A percentile compares a stretch with the other conserved stretches of the same genome.
Conservation (phyloP, 2,329 filamentous ascomycete genomes). For the Colletotrichum sojae region DNA sequence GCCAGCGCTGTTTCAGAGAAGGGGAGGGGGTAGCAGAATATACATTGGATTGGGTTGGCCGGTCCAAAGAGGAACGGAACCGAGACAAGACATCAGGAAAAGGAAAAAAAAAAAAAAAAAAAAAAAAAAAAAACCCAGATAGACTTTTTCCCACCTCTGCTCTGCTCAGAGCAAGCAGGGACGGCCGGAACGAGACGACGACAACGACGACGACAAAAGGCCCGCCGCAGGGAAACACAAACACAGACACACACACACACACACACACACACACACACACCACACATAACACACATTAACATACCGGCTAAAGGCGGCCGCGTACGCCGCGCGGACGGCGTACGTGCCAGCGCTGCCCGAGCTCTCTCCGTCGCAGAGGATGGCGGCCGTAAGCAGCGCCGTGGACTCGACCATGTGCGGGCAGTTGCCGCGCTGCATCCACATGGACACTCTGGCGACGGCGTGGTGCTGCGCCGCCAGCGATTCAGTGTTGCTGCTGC, state of each 20-base stretch:
- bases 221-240: slow-evolving; percentile 4
- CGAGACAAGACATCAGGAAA: slow-evolving; percentile 16
- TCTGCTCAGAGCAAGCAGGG: not conserved
- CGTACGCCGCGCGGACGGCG: slow-evolving; percentile 78
- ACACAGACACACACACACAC: not conserved
- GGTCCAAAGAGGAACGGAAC: not conserved
- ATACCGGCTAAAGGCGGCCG: slow-evolving; percentile 81
- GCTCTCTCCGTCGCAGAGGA: slow-evolving; percentile 72
- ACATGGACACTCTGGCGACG: slow-evolving; percentile 73
- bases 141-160: no score
- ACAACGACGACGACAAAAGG: no score
- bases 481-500: slow-evolving; percentile 38
- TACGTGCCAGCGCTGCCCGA: slow-evolving; percentile 64
- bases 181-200: no score
- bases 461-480: slow-evolving; percentile 58
- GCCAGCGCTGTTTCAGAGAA: slow-evolving; percentile 28
- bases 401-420: slow-evolving; percentile 87
- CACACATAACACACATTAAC: slow-evolving; percentile 46
- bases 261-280: not conserved
- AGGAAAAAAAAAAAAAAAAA: slow-evolving; percentile 26
- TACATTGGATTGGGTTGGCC: no score
- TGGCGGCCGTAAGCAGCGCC: slow-evolving; percentile 78
- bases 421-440: slow-evolving; percentile 81
- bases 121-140: slow-evolving; percentile 16
- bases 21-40: not conserved